Percentiles rank a stretch among this genome's conserved stretches.
phyloP scores from a whole-genome alignment of 108 stramenopile genomes.

The Heterococcus sp. region DNA sequence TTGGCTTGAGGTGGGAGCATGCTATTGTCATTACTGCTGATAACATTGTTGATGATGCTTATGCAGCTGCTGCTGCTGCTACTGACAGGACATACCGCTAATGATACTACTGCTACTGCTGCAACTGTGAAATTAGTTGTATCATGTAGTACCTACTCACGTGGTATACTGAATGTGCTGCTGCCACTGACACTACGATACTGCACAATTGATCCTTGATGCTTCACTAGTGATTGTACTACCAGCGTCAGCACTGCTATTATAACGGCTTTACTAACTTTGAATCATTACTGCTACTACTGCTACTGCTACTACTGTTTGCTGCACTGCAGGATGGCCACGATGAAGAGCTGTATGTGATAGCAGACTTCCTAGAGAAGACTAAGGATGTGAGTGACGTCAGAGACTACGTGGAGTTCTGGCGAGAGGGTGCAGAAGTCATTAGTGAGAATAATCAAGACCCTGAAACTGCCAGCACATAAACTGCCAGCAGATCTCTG shows the following conservation, averaged over 20 bases:
- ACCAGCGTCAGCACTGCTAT: background rate
- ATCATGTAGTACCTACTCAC: background rate
- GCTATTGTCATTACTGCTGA: no score
- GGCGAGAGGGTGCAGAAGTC: conserved; percentile 23
- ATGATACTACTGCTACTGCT: no score
- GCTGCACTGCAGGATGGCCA: conserved; percentile 74
- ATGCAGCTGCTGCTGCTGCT: background rate
- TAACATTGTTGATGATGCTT: background rate
- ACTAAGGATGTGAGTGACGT: conserved; percentile 9
- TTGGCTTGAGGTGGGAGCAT: no score
- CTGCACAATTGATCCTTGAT: background rate
- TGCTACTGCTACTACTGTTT: no score
- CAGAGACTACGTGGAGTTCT: conserved; percentile 16
- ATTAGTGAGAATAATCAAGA: no score
- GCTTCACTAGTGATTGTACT: background rate
- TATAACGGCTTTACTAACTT: background rate
- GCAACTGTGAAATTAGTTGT: background rate
- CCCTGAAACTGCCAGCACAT: no score
- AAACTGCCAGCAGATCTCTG: no score
- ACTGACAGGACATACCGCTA: no score
- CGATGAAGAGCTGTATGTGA: conserved; percentile 89
- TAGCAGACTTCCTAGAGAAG: conserved; percentile 77
- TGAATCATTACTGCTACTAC: conserved; percentile 67
- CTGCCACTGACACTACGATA: background rate
- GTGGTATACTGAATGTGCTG: background rate